These are phyloP conservation scores for Aspergillus caelatus DNA, from an alignment of 2,329 filamentous ascomycete genomes.

Conservation along the genomic window DNA sequence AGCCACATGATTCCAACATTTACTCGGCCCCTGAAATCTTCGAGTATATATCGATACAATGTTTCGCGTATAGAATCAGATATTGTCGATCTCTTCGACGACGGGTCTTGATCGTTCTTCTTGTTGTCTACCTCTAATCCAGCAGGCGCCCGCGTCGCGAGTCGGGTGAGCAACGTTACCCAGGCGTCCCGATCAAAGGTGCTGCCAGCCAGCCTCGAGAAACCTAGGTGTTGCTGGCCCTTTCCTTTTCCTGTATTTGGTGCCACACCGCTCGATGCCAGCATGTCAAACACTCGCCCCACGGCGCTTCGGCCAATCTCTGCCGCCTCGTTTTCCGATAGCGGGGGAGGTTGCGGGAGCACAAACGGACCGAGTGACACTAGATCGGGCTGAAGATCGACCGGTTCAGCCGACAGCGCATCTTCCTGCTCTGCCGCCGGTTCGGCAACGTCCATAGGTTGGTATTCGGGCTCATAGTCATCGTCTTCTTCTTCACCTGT, in stretches of 20 bases:
- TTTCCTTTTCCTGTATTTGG: constrained; percentile 54
- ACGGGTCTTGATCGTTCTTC: constrained; percentile 32
- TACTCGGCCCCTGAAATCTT: constrained; percentile 87
- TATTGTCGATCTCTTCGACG: constrained; percentile 39
- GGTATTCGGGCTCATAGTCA: constrained; percentile 89
- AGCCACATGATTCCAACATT: constrained; percentile 92
- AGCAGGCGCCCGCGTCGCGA: constrained; percentile 77
- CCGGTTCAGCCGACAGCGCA: constrained; percentile 76
- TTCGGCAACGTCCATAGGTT: constrained; percentile 62
- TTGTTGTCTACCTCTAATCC: constrained; percentile 62
- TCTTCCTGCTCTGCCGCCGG: constrained; percentile 53
- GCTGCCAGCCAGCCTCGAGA: constrained; percentile 81
- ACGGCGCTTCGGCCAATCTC: constrained; percentile 75
- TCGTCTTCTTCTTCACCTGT: constrained; percentile 71
- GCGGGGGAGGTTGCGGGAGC: constrained; percentile 72
- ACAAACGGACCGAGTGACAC: constrained; percentile 73
- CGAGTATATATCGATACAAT: constrained; percentile 82
- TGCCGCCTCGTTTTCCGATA: constrained; percentile 72
- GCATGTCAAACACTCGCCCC: constrained; percentile 75
- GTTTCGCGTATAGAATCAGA: constrained; percentile 74
- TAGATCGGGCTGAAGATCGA: constrained; percentile 64
- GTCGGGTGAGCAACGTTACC: constrained; percentile 81
- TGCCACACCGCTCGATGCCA: constrained; percentile 72
- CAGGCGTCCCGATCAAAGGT: constrained; percentile 86
- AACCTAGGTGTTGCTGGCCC: constrained; percentile 64